These are phyloP conservation scores for Phylloporus sp. DNA, from an alignment of 1,284 basidiomycete species.

Conservation along the genomic window DNA sequence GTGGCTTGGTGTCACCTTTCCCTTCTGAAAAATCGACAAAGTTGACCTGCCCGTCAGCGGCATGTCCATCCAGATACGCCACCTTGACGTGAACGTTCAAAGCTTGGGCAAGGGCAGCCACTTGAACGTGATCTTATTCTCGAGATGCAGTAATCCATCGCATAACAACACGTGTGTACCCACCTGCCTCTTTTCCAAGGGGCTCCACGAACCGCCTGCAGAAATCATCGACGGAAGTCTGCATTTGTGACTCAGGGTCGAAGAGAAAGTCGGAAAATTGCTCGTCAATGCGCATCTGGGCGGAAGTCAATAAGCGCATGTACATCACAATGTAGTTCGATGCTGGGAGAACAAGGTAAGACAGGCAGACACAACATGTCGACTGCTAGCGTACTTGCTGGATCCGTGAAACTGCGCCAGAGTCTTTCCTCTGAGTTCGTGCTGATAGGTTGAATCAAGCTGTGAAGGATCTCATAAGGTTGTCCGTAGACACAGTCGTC, in stretches of 20 bases:
- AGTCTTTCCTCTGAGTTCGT: constrained; percentile 35
- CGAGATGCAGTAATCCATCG: constrained; percentile 5
- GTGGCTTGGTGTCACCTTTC: constrained; percentile 43
- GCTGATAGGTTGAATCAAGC: constrained; percentile 45
- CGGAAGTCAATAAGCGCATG: constrained; percentile 81
- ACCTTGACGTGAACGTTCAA: constrained; percentile 72
- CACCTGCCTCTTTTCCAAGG: constrained; percentile 82
- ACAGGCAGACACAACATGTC: neutral
- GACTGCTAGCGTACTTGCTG: constrained; percentile 49
- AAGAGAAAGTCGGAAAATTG: constrained; percentile 72
- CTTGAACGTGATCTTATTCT: constrained; percentile 76
- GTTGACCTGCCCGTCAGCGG: constrained; percentile 53
- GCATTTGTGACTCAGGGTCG: constrained; percentile 68
- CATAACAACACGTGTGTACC: constrained; percentile 5
- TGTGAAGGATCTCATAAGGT: constrained; percentile 54
- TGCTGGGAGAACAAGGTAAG: constrained; percentile 40
- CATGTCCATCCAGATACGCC: constrained; percentile 77
- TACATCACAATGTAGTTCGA: constrained; percentile 77
- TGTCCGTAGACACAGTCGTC: constrained; percentile 64
- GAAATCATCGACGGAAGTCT: constrained; percentile 58
- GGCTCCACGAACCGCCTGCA: constrained; percentile 82
- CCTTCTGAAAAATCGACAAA: constrained; percentile 73
- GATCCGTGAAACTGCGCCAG: constrained; percentile 57
- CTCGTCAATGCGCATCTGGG: constrained; percentile 72
- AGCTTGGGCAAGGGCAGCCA: constrained; percentile 76